Percentiles rank a stretch among this genome's conserved stretches.
phyloP scores from a whole-genome alignment of 768 basidiomycete genomes.

The Rhizopogon roseolus region DNA sequence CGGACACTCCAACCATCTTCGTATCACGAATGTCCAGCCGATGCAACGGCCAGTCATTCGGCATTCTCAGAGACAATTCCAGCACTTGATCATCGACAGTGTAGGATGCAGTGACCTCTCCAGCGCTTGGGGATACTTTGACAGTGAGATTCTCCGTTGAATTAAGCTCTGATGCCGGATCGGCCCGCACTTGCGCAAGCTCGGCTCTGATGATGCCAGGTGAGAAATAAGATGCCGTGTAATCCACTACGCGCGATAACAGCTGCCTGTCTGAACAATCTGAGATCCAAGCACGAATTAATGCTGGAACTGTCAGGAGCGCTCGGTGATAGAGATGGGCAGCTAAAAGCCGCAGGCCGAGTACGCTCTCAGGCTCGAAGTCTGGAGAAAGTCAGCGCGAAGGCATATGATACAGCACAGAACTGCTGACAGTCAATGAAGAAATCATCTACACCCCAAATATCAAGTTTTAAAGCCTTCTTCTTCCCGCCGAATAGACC shows the following conservation, averaged over 20 bases:
- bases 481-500: constrained; percentile 59
- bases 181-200: constrained; percentile 63
- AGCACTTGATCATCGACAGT: constrained; percentile 90
- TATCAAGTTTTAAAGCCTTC: constrained; percentile 74
- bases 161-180: constrained; percentile 43
- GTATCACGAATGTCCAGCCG: constrained; percentile 85
- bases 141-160: constrained; percentile 75
- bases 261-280: constrained; percentile 89
- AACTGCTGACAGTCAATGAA: constrained; percentile 59
- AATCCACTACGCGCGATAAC: constrained; percentile 66
- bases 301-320: constrained; percentile 75
- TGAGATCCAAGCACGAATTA: constrained; percentile 81
- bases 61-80: constrained; percentile 84
- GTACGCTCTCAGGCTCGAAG: constrained; percentile 46
- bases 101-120: constrained; percentile 84
- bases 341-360: constrained; percentile 62
- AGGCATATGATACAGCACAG: background rate
- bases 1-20: constrained; percentile 81
- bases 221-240: constrained; percentile 83
- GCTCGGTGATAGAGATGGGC: constrained; percentile 90
- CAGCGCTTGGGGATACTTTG: constrained; percentile 66
- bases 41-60: constrained; percentile 86
- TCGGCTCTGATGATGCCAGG: constrained; percentile 84
- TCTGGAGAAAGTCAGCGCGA: constrained; percentile 32
- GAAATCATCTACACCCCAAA: constrained; percentile 84